Percentiles rank a stretch among this genome's conserved stretches.
These are phyloP conservation scores for Triticum urartu DNA, from an alignment of 176 grass and related monocot species.

Conservation along the genomic window DNA sequence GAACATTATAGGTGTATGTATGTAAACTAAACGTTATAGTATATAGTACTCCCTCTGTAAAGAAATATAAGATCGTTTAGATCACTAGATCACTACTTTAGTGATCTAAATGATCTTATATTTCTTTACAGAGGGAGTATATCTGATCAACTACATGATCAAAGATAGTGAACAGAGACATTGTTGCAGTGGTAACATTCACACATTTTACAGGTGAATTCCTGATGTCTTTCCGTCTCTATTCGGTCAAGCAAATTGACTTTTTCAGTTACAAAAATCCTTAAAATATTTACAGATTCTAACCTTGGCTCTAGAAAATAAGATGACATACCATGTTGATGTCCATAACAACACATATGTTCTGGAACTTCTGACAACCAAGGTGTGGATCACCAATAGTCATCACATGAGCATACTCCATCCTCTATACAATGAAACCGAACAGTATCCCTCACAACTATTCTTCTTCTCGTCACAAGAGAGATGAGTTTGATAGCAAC, in stretches of 20 bases:
- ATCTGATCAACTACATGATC: conserved; percentile 14
- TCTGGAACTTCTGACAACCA: not conserved
- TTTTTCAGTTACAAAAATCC: not conserved
- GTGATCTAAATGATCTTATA: no score
- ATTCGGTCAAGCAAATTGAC: not conserved
- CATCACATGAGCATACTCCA: conserved; percentile 66
- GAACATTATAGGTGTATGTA: not conserved
- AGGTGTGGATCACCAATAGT: conserved; percentile 57
- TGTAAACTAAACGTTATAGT: not conserved
- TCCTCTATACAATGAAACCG: conserved; percentile 70
- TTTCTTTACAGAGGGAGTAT: no score
- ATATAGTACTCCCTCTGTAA: not conserved
- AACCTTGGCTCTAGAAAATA: not conserved
- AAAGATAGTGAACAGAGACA: conserved; percentile 10
- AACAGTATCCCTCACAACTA: conserved; percentile 72
- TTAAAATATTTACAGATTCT: not conserved
- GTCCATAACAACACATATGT: not conserved
- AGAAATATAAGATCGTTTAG: no score
- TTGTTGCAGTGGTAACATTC: not conserved
- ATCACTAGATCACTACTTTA: no score
- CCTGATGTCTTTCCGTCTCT: not conserved
- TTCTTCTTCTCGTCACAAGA: conserved; percentile 43
- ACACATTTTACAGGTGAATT: not conserved
- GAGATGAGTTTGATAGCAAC: conserved; percentile 71
- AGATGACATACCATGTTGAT: not conserved